Conservation (phyloP, 2,329 filamentous ascomycete species). For the Trichoderma sp. region DNA sequence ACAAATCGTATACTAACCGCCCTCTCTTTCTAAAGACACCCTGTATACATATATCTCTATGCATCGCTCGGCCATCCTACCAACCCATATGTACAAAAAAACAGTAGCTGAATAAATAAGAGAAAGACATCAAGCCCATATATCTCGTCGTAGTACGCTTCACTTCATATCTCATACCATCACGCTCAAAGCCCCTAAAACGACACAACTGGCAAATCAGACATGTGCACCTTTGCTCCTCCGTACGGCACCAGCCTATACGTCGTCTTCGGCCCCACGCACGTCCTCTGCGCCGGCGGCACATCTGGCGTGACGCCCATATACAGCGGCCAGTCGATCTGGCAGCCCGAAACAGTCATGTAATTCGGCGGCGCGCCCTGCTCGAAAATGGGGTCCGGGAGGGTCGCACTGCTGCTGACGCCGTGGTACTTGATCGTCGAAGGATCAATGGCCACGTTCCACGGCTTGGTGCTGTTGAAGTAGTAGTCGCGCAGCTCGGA, state of each 20-base stretch:
- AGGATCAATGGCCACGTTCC: constrained; percentile 39
- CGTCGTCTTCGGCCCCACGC: constrained; percentile 38
- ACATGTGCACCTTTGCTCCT: constrained; percentile 51
- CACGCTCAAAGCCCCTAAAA: neutral
- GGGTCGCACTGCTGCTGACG: constrained; percentile 32
- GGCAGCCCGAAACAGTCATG: constrained; percentile 44
- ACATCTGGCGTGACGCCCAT: constrained; percentile 40
- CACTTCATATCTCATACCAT: neutral
- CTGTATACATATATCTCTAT: neutral
- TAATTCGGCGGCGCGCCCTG: constrained; percentile 40
- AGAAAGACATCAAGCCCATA: neutral
- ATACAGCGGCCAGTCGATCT: constrained; percentile 42
- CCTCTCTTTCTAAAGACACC: neutral
- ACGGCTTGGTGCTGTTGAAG: constrained; percentile 40
- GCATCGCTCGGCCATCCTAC: neutral
- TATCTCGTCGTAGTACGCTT: neutral
- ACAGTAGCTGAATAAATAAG: neutral
- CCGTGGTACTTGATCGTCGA: constrained; percentile 35
- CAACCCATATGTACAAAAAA: neutral
- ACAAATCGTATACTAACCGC: neutral
- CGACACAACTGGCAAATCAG: constrained; percentile 31
- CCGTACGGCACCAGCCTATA: constrained; percentile 50
- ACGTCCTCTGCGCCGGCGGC: constrained; percentile 30
- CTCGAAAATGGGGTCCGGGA: constrained; percentile 38
- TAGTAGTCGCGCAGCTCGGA: constrained; percentile 39